Base-by-base conservation (phyloP, 768 basidiomycete species). In the Daedaleopsis nitida region DNA sequence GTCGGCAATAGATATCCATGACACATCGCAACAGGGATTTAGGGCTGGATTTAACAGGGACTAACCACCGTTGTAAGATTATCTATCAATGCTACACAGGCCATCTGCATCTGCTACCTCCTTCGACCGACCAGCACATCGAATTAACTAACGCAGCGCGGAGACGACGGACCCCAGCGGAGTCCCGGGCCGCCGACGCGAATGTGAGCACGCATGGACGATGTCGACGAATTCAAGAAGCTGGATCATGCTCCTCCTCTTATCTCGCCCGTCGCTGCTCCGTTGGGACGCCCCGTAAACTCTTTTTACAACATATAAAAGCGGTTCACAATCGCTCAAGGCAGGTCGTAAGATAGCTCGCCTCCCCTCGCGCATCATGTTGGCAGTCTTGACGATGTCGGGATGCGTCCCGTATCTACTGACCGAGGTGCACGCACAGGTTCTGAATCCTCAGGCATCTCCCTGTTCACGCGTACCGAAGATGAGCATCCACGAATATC, bases 211-310 rank as follows among this genome's bases (percentile, higher is more conserved):
- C 23, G 23, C 47, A 49, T 34, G 53, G 44, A 13, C 51, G 47
- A 55, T 34, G 49, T 13, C 24, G 21, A 17, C 23, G 59, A 60
- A 60, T 23, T 11, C 14, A 38, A 44, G 47, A 57, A 57, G 56
- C 21, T 11, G 21, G 56, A 43, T 50, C 53, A 60, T 55, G 53
- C 45, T 55, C 39, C 48, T 53, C 16, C 44, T 27, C 53, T 60
- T 60, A 60, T 60, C 59, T 55, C 47, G 21, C 16, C 44, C 47
- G 47, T 24, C 47, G 47, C 47, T 49, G 23, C 47, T 17, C n/a
- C 12, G 34, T 50, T n/a, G 27, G 27, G 14, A 8, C 9, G 8
- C 16, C 35, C 19, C 49, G 2, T 17, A 57, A 7, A 21, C 19
- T 21, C 13, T 34, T 3, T 16, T 44, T n/a, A 43, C 42, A 13